Evolutionary conservation across 129 eudicot species (phyloP), one percentile per base, ranked within the genome.

Genomic region (Solidago caesia): DNA sequence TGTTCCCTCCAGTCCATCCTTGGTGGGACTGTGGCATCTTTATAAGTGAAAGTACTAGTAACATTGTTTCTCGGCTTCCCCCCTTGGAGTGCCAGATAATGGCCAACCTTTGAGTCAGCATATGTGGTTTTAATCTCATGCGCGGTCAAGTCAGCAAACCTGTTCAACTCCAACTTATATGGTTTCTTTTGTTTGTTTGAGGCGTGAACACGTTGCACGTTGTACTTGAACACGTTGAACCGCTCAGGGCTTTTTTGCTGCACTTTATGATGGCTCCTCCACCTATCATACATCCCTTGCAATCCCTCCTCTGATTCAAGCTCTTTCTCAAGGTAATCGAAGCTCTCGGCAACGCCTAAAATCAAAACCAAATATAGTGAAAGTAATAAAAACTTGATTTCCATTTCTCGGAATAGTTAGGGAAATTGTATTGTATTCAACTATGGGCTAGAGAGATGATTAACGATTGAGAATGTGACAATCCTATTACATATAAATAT

Each of bases 61-160:
- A 33, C 2, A 33, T 33, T 33, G 39, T 33, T 33, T 63, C 68
- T 7, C 44, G 52, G 26, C 21, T 21, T 33, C 1, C 49, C 21
- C 51, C 88, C 92, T 16, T 53, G 66, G 67, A 84, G 81, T 79
- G 71, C 75, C 64, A 70, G 41, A 2, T 11, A n/a, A 44, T 66
- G 58, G 48, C 67, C 82, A 48, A 81, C 56, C 80, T 75, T 88
- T n/a, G 89, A 86, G 41, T 33, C 39, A 33, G 87, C 88, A 52
- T 82, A 86, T 14, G 70, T 33, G 76, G 55, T 80, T 33, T 72
- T 59, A 66, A 91, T 88, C 82, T 91, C 97, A 11, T 84, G 83
- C 77, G 57, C 75, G 14, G 96, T 91, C 84, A 88, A 67, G 73
- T 85, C 88, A 51, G 92, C 92, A 79, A 82, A 91, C 84, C 83